Percentiles rank a stretch among this genome's conserved stretches.
These are phyloP conservation scores for Breynia disticha DNA, from an alignment of 441 rosid species.

Conservation along the genomic window DNA sequence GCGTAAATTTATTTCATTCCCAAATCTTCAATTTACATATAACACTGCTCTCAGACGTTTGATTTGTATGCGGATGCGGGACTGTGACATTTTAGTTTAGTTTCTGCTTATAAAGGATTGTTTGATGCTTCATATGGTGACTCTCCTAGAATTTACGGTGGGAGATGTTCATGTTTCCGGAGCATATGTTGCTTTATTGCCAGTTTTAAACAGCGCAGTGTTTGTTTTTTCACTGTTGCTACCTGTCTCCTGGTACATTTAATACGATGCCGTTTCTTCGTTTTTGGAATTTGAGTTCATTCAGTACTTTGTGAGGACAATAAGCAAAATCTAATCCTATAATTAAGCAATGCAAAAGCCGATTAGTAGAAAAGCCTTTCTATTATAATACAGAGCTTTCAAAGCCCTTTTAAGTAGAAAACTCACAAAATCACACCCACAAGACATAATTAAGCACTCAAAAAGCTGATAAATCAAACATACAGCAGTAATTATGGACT, in stretches of 20 bases:
- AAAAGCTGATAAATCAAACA: too few relatives aligned
- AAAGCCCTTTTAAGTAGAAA: too few relatives aligned
- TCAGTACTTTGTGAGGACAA: too few relatives aligned
- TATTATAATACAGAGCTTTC: too few relatives aligned
- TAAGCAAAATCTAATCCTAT: too few relatives aligned
- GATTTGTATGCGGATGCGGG: not conserved
- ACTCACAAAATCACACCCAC: too few relatives aligned
- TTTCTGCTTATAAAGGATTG: constrained; percentile 12
- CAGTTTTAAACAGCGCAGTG: constrained; percentile 65
- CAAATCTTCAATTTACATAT: constrained; percentile 1
- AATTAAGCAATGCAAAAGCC: too few relatives aligned
- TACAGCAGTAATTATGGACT: too few relatives aligned
- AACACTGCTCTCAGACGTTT: not conserved
- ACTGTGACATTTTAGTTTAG: not conserved
- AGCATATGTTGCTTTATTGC: constrained; percentile 49
- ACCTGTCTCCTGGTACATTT: constrained; percentile 83
- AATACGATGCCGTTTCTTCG: too few relatives aligned
- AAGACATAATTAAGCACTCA: too few relatives aligned
- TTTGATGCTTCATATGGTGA: constrained; percentile 65
- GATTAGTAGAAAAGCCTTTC: too few relatives aligned
- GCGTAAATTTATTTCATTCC: constrained; percentile 40
- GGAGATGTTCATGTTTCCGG: constrained; percentile 73
- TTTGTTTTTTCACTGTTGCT: constrained; percentile 19
- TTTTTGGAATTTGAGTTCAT: too few relatives aligned
- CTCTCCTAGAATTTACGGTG: constrained; percentile 25